Base-by-base conservation (phyloP, 192 early-diverging fungal genomes). In the Entomortierella lignicola region DNA sequence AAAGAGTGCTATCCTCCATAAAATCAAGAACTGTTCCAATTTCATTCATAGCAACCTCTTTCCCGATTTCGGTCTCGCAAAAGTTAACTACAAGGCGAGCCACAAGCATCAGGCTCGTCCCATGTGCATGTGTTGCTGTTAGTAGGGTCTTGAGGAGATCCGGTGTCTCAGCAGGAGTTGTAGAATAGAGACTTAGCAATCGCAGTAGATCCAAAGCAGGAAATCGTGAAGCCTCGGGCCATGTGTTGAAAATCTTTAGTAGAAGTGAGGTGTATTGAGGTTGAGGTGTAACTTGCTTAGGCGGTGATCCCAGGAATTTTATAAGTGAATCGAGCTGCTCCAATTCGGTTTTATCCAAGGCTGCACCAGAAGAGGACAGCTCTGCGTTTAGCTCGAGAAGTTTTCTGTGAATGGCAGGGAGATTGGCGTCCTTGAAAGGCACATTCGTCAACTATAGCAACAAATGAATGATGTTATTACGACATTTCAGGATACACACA, bases 141-240 rank as follows among this genome's bases (percentile, higher is more conserved):
- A 88, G 55, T 59, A 82, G 64, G 34, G 69, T 67, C 65, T 87
- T 60, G 47, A 88, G 57, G 52, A 82, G 50, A 81, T 85, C 60
- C 68, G 69, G 68, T 55, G 68, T 72, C 71, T 87, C 59, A 55
- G 89, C 74, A 18, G 89, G 74, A 30, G 64, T 57, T 3, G 86
- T 77, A 1, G 89, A 82, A 52, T 87, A 81, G 4, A 94, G 71
- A 0, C 90, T 86, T 4, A 81, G 68, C 15, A 97, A 73, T 4
- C 97, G 91, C 25, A 98, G 65, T 23, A 98, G 71, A 68, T 99
- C 97, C 32, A 99, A 86, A 8, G 87, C 91, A 81, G 69, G 53
- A 54, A 77, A 73, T 25, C 43, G 68, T 73, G 58, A 66, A 23
- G 57, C 72, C 18, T 83, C 77, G 6, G 95, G 93, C 96, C 96